Evolutionary conservation across 495 filamentous ascomycete species (phyloP).

Genomic region (Wilcoxina mikolae): DNA sequence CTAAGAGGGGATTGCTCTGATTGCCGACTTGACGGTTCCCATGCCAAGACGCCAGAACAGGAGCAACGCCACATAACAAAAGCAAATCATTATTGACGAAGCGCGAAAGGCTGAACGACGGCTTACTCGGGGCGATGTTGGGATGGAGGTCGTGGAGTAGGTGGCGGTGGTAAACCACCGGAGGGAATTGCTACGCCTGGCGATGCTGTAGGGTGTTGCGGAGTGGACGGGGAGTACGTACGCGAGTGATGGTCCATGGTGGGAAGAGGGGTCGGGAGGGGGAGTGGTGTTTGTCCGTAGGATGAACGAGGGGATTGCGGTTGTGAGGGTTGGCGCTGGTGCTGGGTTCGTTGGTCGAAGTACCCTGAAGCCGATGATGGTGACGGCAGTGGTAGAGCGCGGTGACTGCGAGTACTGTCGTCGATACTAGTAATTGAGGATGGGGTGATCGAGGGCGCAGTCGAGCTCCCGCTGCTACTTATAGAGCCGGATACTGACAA

Average conservation of each 20-base stretch:
- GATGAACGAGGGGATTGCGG: slow-evolving; percentile 11
- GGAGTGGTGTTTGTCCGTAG: slow-evolving; percentile 2
- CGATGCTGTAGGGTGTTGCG: not conserved
- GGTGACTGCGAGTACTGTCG: slow-evolving; percentile 20
- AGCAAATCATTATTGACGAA: not conserved
- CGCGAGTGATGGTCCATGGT: slow-evolving; percentile 1
- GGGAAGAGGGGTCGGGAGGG: not conserved
- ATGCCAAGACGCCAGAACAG: too few relatives aligned
- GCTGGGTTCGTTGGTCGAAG: slow-evolving; percentile 26
- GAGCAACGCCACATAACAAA: too few relatives aligned
- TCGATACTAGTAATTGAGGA: slow-evolving; percentile 15
- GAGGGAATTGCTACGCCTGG: not conserved
- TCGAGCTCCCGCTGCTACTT: slow-evolving; percentile 22
- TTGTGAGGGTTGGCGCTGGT: slow-evolving; percentile 13
- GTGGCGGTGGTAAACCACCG: not conserved
- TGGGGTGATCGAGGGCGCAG: slow-evolving; percentile 17
- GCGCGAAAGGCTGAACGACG: not conserved
- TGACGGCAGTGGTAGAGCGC: slow-evolving; percentile 19
- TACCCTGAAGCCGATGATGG: slow-evolving; percentile 17
- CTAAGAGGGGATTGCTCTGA: too few relatives aligned
- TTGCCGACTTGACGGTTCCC: too few relatives aligned
- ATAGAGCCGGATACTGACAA: slow-evolving; percentile 15
- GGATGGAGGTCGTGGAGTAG: not conserved
- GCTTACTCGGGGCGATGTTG: not conserved
- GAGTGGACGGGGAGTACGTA: not conserved